Evolutionary conservation across 228 moss, liverwort and hornwort species (phyloP).

Genomic region (Sphagnum magellanicum): DNA sequence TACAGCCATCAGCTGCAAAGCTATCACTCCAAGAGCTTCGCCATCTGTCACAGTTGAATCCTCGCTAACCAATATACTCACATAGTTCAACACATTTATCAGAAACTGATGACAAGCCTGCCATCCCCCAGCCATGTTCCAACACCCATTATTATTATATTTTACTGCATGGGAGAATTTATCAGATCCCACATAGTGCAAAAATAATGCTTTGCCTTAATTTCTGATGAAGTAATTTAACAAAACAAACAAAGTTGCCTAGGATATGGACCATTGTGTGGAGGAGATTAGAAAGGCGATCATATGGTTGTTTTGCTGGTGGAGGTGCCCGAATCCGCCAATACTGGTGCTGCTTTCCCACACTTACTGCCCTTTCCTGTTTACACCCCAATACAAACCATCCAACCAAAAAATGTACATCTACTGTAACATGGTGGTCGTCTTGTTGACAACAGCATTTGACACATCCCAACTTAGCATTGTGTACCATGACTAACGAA

Average conservation of each 20-base stretch:
- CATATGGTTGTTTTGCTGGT: conserved; percentile 63
- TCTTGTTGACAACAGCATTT: no score
- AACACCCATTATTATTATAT: neutral
- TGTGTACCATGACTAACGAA: no score
- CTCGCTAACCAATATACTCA: conserved; percentile 48
- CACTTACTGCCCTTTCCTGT: conserved; percentile 80
- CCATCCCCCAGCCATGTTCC: conserved; percentile 6
- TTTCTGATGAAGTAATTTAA: neutral
- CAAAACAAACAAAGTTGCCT: neutral
- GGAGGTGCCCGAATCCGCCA: conserved; percentile 77
- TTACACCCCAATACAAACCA: no score
- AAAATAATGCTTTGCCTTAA: neutral
- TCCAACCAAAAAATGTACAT: no score
- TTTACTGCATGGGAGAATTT: neutral
- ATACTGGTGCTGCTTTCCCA: conserved; percentile 72
- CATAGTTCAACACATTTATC: conserved; percentile 76
- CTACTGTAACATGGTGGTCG: no score
- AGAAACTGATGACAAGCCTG: conserved; percentile 86
- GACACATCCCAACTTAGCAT: no score
- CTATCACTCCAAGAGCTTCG: conserved; percentile 78
- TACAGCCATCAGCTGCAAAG: conserved; percentile 73
- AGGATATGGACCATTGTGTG: conserved; percentile 59
- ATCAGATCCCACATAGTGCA: neutral
- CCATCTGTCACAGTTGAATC: conserved; percentile 71
- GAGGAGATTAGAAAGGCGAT: conserved; percentile 69